Percentiles rank a stretch among this genome's conserved stretches.
These are phyloP conservation scores for Candida smagusa DNA, from an alignment of 1,139 yeast species.

Conservation along the genomic window DNA sequence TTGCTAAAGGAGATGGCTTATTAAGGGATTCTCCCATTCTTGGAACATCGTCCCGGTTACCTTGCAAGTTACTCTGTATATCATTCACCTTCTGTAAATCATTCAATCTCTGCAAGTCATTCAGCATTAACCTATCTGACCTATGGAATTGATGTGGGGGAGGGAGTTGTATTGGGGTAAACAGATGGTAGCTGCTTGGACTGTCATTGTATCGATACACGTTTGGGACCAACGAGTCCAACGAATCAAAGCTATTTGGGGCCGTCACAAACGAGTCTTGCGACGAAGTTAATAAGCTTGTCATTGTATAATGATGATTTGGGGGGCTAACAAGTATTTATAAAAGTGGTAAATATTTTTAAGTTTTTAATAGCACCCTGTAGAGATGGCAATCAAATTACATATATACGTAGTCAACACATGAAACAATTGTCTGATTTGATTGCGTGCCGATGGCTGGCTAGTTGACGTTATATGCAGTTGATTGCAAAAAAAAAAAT, in stretches of 20 bases:
- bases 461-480: constrained; percentile 1
- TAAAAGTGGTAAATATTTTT: not conserved
- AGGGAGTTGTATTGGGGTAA: constrained; percentile 1
- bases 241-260: constrained; percentile 4
- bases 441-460: not conserved
- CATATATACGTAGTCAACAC: no score
- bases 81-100: no score
- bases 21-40: no score
- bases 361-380: no score
- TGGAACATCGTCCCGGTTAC: no score
- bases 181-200: not conserved
- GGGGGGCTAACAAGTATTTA: not conserved
- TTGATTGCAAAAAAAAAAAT: not conserved
- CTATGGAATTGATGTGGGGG: not conserved
- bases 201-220: constrained; percentile 4
- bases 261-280: constrained; percentile 8
- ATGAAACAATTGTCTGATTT: no score
- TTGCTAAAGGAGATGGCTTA: no score
- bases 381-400: no score
- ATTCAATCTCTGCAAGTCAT: no score
- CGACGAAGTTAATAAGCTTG: constrained; percentile 2
- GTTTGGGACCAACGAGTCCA: constrained; percentile 5
- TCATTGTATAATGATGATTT: not conserved
- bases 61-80: no score
- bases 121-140: no score